Base-by-base conservation (phyloP, 441 rosid genomes). In the Euphorbia schlechtendalii region DNA sequence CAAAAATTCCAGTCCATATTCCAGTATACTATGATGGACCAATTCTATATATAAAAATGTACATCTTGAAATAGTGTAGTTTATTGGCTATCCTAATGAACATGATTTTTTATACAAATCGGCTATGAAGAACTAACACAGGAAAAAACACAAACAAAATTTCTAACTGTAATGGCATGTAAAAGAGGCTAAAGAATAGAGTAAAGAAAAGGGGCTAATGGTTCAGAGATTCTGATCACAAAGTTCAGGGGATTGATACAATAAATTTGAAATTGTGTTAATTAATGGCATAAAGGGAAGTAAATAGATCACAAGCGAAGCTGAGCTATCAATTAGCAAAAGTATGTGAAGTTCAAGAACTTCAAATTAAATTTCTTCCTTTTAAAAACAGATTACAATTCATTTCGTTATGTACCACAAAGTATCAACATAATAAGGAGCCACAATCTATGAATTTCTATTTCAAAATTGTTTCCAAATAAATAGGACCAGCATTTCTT, bases 101-200 rank as follows among this genome's bases (percentile, higher is more conserved):
- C 36, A 30, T 57, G 9, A 30, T 28, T 27, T 34, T 30, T 30
- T 18, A 57, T 21, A 27, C n/a, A 55, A 5, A 55, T 27, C 3
- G 59, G n/a, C 30, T 8, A 12, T 3, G 13, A 27, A 18, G 1
- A 15, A 53, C 22, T 21, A 53, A n/a, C n/a, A n/a, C n/a, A n/a
- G n/a, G n/a, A n/a, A n/a, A n/a, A n/a, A n/a, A n/a, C n/a, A n/a
- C n/a, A n/a, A 17, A 2, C 52, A 11, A 46, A 17, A 46, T 9
- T 2, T 46, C n/a, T n/a, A 49, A 18, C 54, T 17, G 24, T 49
- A 20, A n/a, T 49, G 54, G 54, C 24, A 45, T 45, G 49, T 45
- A 45, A 45, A 2, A 45, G 49, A 45, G 54, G 54, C 54, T 49
- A 49, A 49, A 49, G 49, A 49, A 49, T 49, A 49, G 18, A 49